Conservation (phyloP, 306 rosid genomes). For the Rosa persica region DNA sequence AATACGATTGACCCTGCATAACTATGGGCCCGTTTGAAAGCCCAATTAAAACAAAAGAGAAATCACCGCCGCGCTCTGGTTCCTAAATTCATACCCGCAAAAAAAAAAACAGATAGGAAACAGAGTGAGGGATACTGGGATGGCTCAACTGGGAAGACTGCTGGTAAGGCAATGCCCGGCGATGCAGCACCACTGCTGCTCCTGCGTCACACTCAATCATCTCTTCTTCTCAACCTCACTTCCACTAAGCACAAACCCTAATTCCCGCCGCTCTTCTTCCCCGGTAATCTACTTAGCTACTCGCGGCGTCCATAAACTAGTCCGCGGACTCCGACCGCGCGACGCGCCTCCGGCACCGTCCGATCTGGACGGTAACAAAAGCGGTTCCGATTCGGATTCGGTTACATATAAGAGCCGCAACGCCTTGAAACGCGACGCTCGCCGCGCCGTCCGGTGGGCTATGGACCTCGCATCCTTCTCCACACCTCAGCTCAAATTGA, state of each 20-base stretch:
- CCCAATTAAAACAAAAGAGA: not conserved
- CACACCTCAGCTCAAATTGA: slow-evolving; percentile 68
- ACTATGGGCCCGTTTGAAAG: not conserved
- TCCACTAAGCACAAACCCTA: slow-evolving; percentile 17
- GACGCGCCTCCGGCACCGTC: slow-evolving; percentile 26
- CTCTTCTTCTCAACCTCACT: slow-evolving; percentile 25
- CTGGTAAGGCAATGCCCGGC: slow-evolving; percentile 62
- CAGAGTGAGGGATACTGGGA: slow-evolving; percentile 8
- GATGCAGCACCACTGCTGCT: slow-evolving; percentile 31
- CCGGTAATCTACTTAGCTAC: slow-evolving; percentile 37
- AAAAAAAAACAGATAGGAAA: not conserved
- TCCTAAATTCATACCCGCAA: not conserved
- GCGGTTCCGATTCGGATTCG: slow-evolving; percentile 32
- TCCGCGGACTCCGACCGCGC: slow-evolving; percentile 45
- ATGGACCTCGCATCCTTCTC: slow-evolving; percentile 79
- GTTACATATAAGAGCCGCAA: slow-evolving; percentile 66
- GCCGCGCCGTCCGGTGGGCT: slow-evolving; percentile 78
- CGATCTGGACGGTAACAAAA: slow-evolving; percentile 19
- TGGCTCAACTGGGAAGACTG: slow-evolving; percentile 51
- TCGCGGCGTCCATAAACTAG: slow-evolving; percentile 32
- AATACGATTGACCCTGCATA: too few relatives aligned
- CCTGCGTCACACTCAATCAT: slow-evolving; percentile 25
- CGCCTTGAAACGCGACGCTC: slow-evolving; percentile 79
- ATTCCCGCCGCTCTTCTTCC: slow-evolving; percentile 24
- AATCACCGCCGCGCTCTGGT: too few relatives aligned